Base-by-base conservation (phyloP, 164 flowering plant species). In the Vitis amurensis region DNA sequence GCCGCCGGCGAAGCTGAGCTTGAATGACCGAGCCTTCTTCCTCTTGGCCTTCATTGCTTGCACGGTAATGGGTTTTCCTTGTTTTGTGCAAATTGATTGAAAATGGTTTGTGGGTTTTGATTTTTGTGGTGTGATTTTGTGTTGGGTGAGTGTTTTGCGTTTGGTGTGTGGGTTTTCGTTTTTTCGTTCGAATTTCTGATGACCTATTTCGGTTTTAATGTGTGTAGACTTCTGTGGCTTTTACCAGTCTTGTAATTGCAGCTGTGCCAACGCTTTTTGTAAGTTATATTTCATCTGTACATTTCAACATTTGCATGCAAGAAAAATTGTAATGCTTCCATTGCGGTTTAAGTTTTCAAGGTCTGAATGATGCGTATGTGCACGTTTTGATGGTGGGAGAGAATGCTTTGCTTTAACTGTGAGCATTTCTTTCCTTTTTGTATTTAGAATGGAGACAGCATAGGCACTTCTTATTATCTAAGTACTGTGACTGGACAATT, bases 211-310 rank as follows among this genome's bases (percentile, higher is more conserved):
- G 15, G 6, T 3, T 71, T 71, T 23, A 11, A 47, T 61, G 6
- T 53, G 9, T 85, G 89, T 90, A 92, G 97, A 87, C 95, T 66
- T 83, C 91, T 47, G 77, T 85, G 66, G 95, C 95, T 8, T 87
- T 92, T 71, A 76, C 87, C 4, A 82, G 90, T 79, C 81, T 92
- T 60, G 92, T 92, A 11, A 64, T 84, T 59, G 90, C 90, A 44
- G 90, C 95, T 50, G 82, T 92, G 29, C 97, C 97, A 37, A 86
- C 97, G 55, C 70, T 92, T 51, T 66, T 50, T 80, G 97, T 92
- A 78, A 92, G 93, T 79, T 30, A 2, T 55, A 3, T 51, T 2
- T 19, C 23, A 2, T 48, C 48, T 63, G 37, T 3, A 37, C 7
- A 37, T 37, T 37, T 37, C 44, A 37, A 37, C 44, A 37, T 37